These are phyloP conservation scores for Deuterostichococcus epilithicus DNA, from an alignment of 139 green algal species.

Conservation along the genomic window DNA sequence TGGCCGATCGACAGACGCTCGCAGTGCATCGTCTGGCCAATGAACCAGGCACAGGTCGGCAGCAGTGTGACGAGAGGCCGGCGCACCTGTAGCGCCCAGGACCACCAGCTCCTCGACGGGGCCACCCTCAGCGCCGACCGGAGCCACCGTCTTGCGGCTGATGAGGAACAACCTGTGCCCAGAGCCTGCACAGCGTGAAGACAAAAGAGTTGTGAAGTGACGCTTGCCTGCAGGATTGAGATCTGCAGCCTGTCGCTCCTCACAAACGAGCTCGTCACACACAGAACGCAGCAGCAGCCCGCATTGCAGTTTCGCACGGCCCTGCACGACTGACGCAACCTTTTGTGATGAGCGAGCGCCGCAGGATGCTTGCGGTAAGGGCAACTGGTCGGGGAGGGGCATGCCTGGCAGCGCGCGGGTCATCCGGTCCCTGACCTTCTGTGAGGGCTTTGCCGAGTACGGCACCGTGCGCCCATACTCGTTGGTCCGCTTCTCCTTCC, in stretches of 20 bases:
- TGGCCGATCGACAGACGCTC: not conserved
- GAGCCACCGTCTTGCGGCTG: slow-evolving; percentile 26
- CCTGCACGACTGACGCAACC: no score
- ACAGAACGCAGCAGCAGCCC: no score
- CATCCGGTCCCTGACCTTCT: slow-evolving; percentile 33
- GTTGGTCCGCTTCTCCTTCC: slow-evolving; percentile 19
- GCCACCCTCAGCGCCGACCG: slow-evolving; percentile 26
- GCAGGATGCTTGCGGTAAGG: not conserved
- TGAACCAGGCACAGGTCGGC: no score
- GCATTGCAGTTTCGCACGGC: no score
- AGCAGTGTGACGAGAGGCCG: no score
- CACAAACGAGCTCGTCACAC: not conserved
- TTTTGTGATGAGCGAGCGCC: no score
- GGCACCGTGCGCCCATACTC: slow-evolving; percentile 16
- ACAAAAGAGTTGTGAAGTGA: not conserved
- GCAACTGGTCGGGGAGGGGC: not conserved
- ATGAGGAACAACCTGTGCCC: slow-evolving; percentile 55
- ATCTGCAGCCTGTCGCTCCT: not conserved
- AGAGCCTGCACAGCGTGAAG: slow-evolving; percentile 34
- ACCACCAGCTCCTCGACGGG: slow-evolving; percentile 48
- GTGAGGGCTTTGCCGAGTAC: slow-evolving; percentile 10
- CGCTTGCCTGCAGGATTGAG: not conserved
- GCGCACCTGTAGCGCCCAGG: slow-evolving; percentile 44
- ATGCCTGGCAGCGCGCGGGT: slow-evolving; percentile 29
- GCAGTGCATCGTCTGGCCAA: slow-evolving; percentile 20